Evolutionary conservation across 192 early-diverging fungal species (phyloP).

Genomic region (Coemansia sp.): DNA sequence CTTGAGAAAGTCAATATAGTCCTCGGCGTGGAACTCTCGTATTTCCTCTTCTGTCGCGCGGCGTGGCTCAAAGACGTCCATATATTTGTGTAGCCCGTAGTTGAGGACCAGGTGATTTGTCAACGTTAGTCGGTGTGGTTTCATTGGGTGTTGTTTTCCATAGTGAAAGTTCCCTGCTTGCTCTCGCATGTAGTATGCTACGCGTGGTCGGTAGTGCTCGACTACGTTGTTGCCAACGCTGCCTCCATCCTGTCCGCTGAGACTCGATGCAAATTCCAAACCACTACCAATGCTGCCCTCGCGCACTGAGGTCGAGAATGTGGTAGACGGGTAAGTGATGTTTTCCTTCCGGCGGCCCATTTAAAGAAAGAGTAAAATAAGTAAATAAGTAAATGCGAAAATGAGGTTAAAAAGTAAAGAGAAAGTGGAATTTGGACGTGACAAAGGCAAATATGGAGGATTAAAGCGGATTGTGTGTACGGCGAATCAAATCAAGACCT

Average conservation of each 20-base stretch:
- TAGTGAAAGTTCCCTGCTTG: conserved; percentile 83
- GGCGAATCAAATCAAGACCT: not conserved
- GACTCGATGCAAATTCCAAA: conserved; percentile 37
- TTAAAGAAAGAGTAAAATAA: not conserved
- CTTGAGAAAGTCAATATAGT: conserved; percentile 96
- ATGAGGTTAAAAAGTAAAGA: not conserved
- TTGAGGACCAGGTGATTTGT: conserved; percentile 93
- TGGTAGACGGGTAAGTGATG: conserved; percentile 41
- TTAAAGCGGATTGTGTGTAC: not conserved
- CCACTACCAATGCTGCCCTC: conserved; percentile 34
- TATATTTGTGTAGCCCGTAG: conserved; percentile 89
- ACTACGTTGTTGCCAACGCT: conserved; percentile 13
- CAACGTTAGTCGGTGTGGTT: conserved; percentile 92
- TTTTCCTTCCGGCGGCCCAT: conserved; percentile 55
- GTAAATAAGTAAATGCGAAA: not conserved
- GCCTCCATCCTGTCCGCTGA: conserved; percentile 10
- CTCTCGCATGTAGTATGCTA: conserved; percentile 78
- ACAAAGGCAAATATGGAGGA: not conserved
- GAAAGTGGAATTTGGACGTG: not conserved
- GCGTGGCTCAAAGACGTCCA: conserved; percentile 85
- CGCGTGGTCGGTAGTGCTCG: conserved; percentile 64
- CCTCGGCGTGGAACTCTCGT: conserved; percentile 91
- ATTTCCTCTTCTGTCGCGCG: conserved; percentile 89
- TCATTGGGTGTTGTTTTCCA: conserved; percentile 78
- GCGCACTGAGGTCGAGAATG: conserved; percentile 35